phyloP scores from a whole-genome alignment of 164 flowering plant species.

The Houttuynia cordata region DNA sequence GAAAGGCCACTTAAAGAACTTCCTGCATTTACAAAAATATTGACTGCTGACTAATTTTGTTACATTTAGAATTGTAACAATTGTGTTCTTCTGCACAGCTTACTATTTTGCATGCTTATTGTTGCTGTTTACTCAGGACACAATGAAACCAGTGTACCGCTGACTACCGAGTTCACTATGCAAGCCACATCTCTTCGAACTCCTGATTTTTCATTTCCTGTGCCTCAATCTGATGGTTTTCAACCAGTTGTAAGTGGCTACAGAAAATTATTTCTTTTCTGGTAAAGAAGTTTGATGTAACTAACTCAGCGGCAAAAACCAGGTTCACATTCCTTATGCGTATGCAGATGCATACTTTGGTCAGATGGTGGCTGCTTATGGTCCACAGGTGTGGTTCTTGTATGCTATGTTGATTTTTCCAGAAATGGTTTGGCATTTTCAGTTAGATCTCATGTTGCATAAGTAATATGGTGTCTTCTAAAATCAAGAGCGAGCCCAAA shows the following conservation, averaged over 20 bases:
- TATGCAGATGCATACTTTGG: constrained; percentile 37
- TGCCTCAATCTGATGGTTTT: background rate
- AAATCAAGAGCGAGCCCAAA: background rate
- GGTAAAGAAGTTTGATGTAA: constrained; percentile 25
- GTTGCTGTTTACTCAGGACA: constrained; percentile 9
- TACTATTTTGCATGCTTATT: background rate
- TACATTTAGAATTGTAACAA: background rate
- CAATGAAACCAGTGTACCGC: constrained; percentile 26
- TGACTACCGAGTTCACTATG: constrained; percentile 22
- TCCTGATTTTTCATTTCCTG: constrained; percentile 17
- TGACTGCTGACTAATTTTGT: too few relatives aligned
- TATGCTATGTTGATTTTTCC: background rate
- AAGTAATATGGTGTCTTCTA: background rate
- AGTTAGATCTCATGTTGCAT: background rate
- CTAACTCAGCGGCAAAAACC: constrained; percentile 23
- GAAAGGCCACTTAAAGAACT: too few relatives aligned
- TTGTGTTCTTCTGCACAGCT: background rate
- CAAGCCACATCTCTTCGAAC: constrained; percentile 25
- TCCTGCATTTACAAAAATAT: too few relatives aligned
- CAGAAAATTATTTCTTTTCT: constrained; percentile 6
- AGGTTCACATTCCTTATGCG: constrained; percentile 39
- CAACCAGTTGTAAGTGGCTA: background rate
- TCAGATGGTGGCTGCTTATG: constrained; percentile 40
- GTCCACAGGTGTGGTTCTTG: constrained; percentile 27
- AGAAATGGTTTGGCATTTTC: background rate